phyloP scores from a whole-genome alignment of 2,329 filamentous ascomycete species.

The Cephalotrichum gorgonifer region DNA sequence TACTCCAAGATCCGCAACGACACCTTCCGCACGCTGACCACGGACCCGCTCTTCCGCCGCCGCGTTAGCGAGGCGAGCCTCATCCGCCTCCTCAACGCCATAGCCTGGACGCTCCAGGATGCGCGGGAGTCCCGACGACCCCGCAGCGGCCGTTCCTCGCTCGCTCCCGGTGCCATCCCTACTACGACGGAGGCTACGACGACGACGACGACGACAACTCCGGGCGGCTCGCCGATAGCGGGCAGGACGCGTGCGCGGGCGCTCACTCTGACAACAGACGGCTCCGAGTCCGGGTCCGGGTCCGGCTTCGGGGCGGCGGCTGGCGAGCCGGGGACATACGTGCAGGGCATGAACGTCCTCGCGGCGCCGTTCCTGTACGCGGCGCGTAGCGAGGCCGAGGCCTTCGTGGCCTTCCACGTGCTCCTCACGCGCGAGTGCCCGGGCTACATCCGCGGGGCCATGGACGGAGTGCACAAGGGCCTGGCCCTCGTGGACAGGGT shows the following conservation, averaged over 20 bases:
- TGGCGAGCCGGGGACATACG: slow-evolving; percentile 72
- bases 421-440: slow-evolving; percentile 84
- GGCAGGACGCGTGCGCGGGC: slow-evolving; percentile 44
- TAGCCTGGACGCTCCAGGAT: slow-evolving; percentile 90
- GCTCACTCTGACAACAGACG: slow-evolving; percentile 51
- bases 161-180: slow-evolving; percentile 14
- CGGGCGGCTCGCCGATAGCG: slow-evolving; percentile 11
- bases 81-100: slow-evolving; percentile 86
- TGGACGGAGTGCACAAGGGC: slow-evolving; percentile 94
- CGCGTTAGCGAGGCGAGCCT: slow-evolving; percentile 92
- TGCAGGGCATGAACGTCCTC: slow-evolving; percentile 98
- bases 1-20: slow-evolving; percentile 98
- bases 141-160: slow-evolving; percentile 25
- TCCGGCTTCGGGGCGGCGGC: slow-evolving; percentile 8
- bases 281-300: slow-evolving; percentile 42
- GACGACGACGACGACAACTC: neutral
- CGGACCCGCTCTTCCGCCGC: slow-evolving; percentile 91
- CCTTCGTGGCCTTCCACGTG: slow-evolving; percentile 81
- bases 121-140: slow-evolving; percentile 43
- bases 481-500: slow-evolving; percentile 87
- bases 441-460: slow-evolving; percentile 86
- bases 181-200: neutral
- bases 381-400: slow-evolving; percentile 87
- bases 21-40: slow-evolving; percentile 91
- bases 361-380: slow-evolving; percentile 93